phyloP scores from a whole-genome alignment of 1,139 yeast species.

The Kazachstania sp. region DNA sequence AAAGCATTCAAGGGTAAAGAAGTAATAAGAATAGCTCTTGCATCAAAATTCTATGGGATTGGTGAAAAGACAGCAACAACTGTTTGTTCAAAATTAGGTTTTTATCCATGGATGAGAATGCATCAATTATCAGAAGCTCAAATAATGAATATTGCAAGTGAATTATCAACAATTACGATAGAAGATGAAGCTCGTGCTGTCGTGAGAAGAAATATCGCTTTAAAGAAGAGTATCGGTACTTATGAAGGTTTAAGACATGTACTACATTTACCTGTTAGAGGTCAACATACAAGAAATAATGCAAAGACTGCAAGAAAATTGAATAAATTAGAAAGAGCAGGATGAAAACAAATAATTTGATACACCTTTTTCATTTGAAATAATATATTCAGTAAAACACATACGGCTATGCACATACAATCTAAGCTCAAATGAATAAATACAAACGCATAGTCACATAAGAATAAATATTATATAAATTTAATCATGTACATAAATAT shows the following conservation, averaged over 20 bases:
- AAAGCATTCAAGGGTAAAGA: slow-evolving; percentile 56
- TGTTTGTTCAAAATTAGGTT: slow-evolving; percentile 79
- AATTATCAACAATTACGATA: slow-evolving; percentile 69
- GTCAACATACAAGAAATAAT: slow-evolving; percentile 88
- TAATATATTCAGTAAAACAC: too few species aligned
- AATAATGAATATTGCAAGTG: slow-evolving; percentile 77
- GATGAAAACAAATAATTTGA: slow-evolving; percentile 20
- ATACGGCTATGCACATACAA: too few species aligned
- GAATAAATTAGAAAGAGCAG: slow-evolving; percentile 66
- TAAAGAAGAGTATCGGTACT: slow-evolving; percentile 76
- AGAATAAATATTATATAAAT: too few species aligned
- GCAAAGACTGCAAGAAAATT: slow-evolving; percentile 82
- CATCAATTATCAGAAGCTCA: slow-evolving; percentile 87
- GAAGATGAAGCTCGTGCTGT: slow-evolving; percentile 81
- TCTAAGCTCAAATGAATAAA: too few species aligned
- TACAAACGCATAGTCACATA: too few species aligned
- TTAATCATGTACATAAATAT: slow-evolving; percentile 1
- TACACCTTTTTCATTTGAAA: too few species aligned
- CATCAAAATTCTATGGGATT: slow-evolving; percentile 77
- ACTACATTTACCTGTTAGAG: slow-evolving; percentile 81
- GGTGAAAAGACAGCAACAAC: slow-evolving; percentile 67
- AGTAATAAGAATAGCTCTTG: slow-evolving; percentile 51
- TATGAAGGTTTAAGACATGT: slow-evolving; percentile 88
- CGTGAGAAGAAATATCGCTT: slow-evolving; percentile 66
- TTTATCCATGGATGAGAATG: slow-evolving; percentile 91